Evolutionary conservation across 2,329 filamentous ascomycete species (phyloP), one percentile per base, ranked within the genome.

Genomic region (Monosporascus sp.): DNA sequence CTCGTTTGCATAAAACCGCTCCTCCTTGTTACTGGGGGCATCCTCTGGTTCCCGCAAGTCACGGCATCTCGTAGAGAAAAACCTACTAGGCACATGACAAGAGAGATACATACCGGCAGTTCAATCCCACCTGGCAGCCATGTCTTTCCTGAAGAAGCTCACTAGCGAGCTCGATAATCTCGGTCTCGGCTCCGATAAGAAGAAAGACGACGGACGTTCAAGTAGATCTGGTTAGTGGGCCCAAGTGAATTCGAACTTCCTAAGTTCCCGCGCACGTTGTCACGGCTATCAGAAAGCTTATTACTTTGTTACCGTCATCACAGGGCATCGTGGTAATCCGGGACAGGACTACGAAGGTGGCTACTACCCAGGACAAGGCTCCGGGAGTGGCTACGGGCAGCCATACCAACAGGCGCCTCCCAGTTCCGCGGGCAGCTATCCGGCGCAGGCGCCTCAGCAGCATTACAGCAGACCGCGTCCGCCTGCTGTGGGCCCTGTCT

Each of bases 91-190:
- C 41, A 44, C 48, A 48, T 20, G 5, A 48, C 20, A 7, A 15
- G 18, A 46, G 44, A 24, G 41, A 5, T 24, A 17, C 27, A 5
- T 34, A 42, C 39, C 8, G 4, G 22, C 39, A 42, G n/a, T n/a
- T 2, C n/a, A 42, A 18, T 42, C 39, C 22, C 39, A 9, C n/a
- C 8, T 9, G 5, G 5, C 3, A 49, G 42, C 9, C 47, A 67
- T 67, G 61, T 67, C 66, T 3, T 66, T 68, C 52, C 59, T 67
- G 49, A 64, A 60, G 39, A 67, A 67, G 27, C 54, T 68, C 37
- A 50, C 60, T 17, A 63, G 60, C 52, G 66, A 66, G 61, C 59
- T 68, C 15, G 66, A 66, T 41, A 61, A 63, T n/a, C 53, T 68
- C 31, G 56, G 62, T 48, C 54, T 68, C 15, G 61, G 62, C n/a